Percentiles rank a stretch among this genome's conserved stretches.
Conservation (phyloP, 768 basidiomycete genomes). For the Podaxis sp. region DNA sequence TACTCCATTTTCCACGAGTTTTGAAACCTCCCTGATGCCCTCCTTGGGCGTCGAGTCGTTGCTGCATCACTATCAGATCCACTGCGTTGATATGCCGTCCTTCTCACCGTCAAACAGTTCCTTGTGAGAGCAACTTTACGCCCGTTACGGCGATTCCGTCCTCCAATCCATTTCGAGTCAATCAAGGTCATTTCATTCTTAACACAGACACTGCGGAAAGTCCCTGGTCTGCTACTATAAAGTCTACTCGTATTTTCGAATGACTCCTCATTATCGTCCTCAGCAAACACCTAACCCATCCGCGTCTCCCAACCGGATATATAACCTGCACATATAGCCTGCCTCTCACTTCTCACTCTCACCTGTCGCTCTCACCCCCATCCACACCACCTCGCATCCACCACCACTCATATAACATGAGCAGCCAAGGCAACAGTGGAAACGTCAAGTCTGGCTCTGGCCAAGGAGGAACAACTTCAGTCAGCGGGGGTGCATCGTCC, state of each 20-base stretch:
- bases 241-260: constrained; percentile 21
- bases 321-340: background rate
- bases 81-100: constrained; percentile 24
- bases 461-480: constrained; percentile 37
- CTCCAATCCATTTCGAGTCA: constrained; percentile 40
- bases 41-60: constrained; percentile 35
- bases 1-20: constrained; percentile 29
- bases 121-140: constrained; percentile 24
- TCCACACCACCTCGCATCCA: constrained; percentile 18
- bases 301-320: constrained; percentile 8
- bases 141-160: constrained; percentile 28
- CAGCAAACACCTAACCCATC: constrained; percentile 13
- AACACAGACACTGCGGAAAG: constrained; percentile 32
- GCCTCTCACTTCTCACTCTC: background rate
- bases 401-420: constrained; percentile 28
- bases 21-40: constrained; percentile 36
- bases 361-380: constrained; percentile 9
- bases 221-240: constrained; percentile 32
- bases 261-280: constrained; percentile 34
- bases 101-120: constrained; percentile 29
- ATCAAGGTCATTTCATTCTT: constrained; percentile 35
- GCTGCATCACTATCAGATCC: constrained; percentile 39
- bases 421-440: constrained; percentile 39
- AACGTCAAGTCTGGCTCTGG: constrained; percentile 31
- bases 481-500: constrained; percentile 49